phyloP scores from a whole-genome alignment of 305 asterid species.

The Fraxinus xanthoxyloides region DNA sequence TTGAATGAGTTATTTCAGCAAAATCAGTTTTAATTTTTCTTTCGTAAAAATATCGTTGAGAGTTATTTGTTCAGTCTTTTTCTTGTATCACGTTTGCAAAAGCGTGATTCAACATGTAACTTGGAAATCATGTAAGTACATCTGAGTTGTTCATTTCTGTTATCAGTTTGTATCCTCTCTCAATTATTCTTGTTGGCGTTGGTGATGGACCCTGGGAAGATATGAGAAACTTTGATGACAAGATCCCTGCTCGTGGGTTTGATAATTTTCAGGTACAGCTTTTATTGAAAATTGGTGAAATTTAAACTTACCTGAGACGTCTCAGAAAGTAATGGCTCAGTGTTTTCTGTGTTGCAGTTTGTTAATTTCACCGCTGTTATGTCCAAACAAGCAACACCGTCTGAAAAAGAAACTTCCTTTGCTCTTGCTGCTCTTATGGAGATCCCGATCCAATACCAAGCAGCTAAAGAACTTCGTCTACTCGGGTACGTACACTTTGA shows the following conservation, averaged over 20 bases:
- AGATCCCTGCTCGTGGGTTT: conserved; percentile 62
- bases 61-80: not conserved
- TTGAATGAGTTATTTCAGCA: not conserved
- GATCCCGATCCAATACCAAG: conserved; percentile 73
- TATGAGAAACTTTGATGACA: conserved; percentile 80
- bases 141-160: conserved; percentile 7
- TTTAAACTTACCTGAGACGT: conserved; percentile 7
- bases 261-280: conserved; percentile 75
- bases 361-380: conserved; percentile 76
- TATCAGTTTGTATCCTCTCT: conserved; percentile 66
- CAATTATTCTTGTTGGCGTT: conserved; percentile 83
- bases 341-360: conserved; percentile 44
- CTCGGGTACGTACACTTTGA: conserved; percentile 51
- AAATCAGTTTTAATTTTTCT: not conserved
- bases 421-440: conserved; percentile 94
- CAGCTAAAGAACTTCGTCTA: conserved; percentile 52
- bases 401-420: conserved; percentile 67
- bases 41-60: not conserved
- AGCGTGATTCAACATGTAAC: not conserved
- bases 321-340: conserved; percentile 6
- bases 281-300: not conserved
- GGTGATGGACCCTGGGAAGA: conserved; percentile 98
- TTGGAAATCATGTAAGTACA: conserved; percentile 8
- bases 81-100: not conserved
- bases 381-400: conserved; percentile 39